Evolutionary conservation across 2,329 filamentous ascomycete species (phyloP), one percentile per base, ranked within the genome.

Genomic region (Aspergillus texensis): DNA sequence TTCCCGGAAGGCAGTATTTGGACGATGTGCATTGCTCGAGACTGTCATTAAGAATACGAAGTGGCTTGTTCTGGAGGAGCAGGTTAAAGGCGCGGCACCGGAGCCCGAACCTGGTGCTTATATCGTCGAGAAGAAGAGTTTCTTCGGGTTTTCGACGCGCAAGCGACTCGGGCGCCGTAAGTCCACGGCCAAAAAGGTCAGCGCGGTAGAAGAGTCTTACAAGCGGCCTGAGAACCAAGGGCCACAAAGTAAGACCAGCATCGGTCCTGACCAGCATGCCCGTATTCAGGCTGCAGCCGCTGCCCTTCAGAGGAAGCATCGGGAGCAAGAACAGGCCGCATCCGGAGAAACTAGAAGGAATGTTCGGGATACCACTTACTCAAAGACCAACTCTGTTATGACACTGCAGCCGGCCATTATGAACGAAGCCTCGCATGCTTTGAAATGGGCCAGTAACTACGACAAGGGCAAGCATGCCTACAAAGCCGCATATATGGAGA

Each of bases 391-490:
- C 77, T 99, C 95, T 68, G 87, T 96, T 61, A 85, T 97, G 73
- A 97, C 93, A 3, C 82, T 98, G 54, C 94, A 97, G 74, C 91
- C 93, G 1, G 86, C 89, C 59, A 90, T 98, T 65, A 84, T 94
- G 72, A 93, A 85, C 59, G 95, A 97, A 76, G 94, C 94, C 21
- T 95, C 91, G 10, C 91, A 93, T 28, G 95, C 95, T 1, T 90
- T 99, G 89, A 96, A 97, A 78, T 99, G 95, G 95, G 93, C 94
- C 36, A 94, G 85, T 77, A 93, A 93, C 72, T 98, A 97, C 75
- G 95, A 98, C 79, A 96, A 95, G 79, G 95, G 98, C 79, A 96
- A 95, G 79, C 89, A 95, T 72, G 84, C 90, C 9, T 90, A 96
- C 66, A 89, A 93, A 60, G 89, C 92, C 67, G 89, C 92, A n/a